Evolutionary conservation across 148 eudicot species (phyloP).

Genomic region (Mesembryanthemum crystallinum): DNA sequence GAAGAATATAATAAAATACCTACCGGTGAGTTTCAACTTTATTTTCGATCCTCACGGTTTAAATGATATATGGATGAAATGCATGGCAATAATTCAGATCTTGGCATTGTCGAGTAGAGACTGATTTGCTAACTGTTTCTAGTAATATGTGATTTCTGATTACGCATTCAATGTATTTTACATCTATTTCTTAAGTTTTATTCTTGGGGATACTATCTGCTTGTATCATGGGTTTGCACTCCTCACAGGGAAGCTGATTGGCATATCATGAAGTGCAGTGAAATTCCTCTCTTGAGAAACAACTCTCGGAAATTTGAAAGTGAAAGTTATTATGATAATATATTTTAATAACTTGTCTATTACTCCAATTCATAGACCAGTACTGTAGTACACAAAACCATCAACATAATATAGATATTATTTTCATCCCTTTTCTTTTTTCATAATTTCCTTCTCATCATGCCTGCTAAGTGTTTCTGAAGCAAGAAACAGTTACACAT

Average conservation of each 20-base stretch:
- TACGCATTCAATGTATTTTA: neutral
- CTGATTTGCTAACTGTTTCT: neutral
- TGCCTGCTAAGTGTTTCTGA: neutral
- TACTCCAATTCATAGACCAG: no score
- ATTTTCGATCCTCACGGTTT: neutral
- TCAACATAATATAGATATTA: neutral
- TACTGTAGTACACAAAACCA: neutral
- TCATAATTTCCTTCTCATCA: neutral
- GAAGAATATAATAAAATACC: constrained; percentile 73
- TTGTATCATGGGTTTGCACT: neutral
- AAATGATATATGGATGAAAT: neutral
- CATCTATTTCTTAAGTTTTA: no score
- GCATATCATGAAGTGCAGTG: neutral
- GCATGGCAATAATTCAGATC: no score
- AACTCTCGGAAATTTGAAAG: neutral
- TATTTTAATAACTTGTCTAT: no score
- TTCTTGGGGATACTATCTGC: neutral
- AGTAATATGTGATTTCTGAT: neutral
- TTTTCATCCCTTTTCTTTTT: neutral
- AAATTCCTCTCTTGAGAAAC: neutral
- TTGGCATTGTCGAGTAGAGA: neutral
- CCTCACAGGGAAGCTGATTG: neutral
- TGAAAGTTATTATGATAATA: neutral
- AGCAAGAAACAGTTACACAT: neutral
- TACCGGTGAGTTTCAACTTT: constrained; percentile 56